phyloP scores from a whole-genome alignment of 139 green algal genomes.

The Coelastrella sp. region DNA sequence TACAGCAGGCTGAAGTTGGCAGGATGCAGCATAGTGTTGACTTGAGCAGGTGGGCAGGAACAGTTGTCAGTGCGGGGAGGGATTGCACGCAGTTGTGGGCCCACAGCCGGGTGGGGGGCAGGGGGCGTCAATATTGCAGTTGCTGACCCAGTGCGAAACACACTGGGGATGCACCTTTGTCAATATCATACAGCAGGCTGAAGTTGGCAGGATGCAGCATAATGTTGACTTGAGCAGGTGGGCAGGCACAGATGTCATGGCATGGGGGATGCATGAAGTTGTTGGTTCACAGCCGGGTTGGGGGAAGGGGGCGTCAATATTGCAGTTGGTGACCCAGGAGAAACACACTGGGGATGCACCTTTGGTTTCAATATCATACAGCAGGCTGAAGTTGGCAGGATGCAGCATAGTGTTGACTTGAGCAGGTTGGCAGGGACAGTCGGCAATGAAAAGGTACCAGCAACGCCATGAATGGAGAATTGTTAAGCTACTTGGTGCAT shows the following conservation, averaged over 20 bases:
- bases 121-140: not conserved
- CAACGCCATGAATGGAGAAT: too few species aligned
- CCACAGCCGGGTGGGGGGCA: too few species aligned
- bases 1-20: slow-evolving; percentile 56
- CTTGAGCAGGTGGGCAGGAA: slow-evolving; percentile 65
- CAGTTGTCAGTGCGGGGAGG: too few species aligned
- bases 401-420: slow-evolving; percentile 76
- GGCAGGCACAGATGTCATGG: too few species aligned
- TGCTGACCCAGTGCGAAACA: slow-evolving; percentile 65
- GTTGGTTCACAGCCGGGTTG: too few species aligned
- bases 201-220: slow-evolving; percentile 58
- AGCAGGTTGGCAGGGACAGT: slow-evolving; percentile 53
- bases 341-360: too few species aligned
- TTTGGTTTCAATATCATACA: slow-evolving; percentile 67
- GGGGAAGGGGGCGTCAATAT: too few species aligned
- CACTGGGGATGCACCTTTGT: slow-evolving; percentile 82
- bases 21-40: slow-evolving; percentile 72
- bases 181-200: slow-evolving; percentile 69
- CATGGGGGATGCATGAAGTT: too few species aligned
- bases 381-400: slow-evolving; percentile 51
- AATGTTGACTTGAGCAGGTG: slow-evolving; percentile 77
- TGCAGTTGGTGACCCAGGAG: too few species aligned
- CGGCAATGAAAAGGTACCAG: too few species aligned
- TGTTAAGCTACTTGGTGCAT: too few species aligned
- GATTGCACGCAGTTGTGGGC: too few species aligned